Evolutionary conservation across 257 asterid genomes (phyloP), one percentile per base, ranked within the genome.

Genomic region (Ilex asprella): DNA sequence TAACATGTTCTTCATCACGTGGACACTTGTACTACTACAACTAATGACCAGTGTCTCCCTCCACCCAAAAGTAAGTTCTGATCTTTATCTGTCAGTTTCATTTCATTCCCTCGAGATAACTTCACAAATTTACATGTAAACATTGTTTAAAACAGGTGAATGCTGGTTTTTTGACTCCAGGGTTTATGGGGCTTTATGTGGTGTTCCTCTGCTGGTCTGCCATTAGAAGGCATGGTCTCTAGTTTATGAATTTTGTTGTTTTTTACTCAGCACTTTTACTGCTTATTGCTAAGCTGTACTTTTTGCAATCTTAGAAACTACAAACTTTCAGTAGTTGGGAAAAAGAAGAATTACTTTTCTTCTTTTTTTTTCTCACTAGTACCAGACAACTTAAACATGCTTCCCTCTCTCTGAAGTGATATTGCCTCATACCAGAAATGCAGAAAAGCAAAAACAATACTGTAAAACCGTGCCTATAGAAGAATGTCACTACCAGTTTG

Each of bases 201-300:
- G 86, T 80, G 59, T 80, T 80, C 56, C 86, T 80, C 61, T 80
- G 86, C 81, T 80, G 86, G 86, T 80, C 86, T 41, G 86, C 86
- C 72, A 74, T 80, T 46, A 65, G 82, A 71, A 80, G 86, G 86
- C 39, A 68, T n/a, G 62, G 31, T 66, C 8, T 15, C 32, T 29
- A n/a, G 15, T 29, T 39, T 47, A 8, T 14, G 6, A 10, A 46
- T 46, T 46, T 14, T 46, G 52, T 46, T 46, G 52, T 46, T 46
- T 41, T 11, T 10, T 46, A 10, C 52, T 14, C 13, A 46, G 13
- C 13, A 1, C 52, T 46, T 3, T 14, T 46, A 10, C 52, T 46
- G 47, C 27, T 21, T 21, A 21, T 21, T 21, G 27, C 27, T 21
- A 21, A 21, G 27, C 27, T 21, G 27, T 21, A 21, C 27, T 21